Evolutionary conservation across 192 early-diverging fungal genomes (phyloP), one percentile per base, ranked within the genome.

Genomic region (Backusella tuberculispora): DNA sequence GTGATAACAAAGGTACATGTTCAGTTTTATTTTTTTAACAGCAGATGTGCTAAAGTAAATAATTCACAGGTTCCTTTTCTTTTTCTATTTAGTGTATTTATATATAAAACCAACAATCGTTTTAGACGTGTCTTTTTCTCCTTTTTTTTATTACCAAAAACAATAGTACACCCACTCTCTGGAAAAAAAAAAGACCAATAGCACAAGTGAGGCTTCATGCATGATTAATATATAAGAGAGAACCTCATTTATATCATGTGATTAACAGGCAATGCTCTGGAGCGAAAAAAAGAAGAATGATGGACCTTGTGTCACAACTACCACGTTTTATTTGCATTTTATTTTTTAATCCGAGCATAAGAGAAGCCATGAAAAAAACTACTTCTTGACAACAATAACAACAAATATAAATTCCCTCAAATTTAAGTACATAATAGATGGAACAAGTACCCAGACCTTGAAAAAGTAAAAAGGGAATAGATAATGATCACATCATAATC

Each of bases 321-420:
- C 53, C 53, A 56, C 53, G 19, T 56, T 60, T 60, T 60, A 60
- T 24, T 8, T 60, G 53, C 53, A 60, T 60, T 26, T 60, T 5
- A 60, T 26, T 26, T 60, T 56, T 60, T 21, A 19, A 13, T 13
- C 24, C 21, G 53, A 17, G 19, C n/a, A 9, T 26, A 60, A 10
- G 1, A 14, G 21, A 24, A 5, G 21, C 5, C 21, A 26, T 26
- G 12, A 12, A 26, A 60, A 8, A 10, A 12, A 21, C 6, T 21
- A 53, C 21, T 60, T 60, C 53, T 60, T 60, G 53, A 60, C 21
- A 60, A 12, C 21, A 60, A 60, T 2, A 34, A 34, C 29, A 34
- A 34, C 29, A 34, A 34, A 34, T 0, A 34, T 34, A 34, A 34
- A 34, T 34, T 34, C 29, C 29, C 29, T 34, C 29, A 34, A 34